phyloP scores from a whole-genome alignment of 148 eudicot genomes.

The Rhododendron griersonianum region DNA sequence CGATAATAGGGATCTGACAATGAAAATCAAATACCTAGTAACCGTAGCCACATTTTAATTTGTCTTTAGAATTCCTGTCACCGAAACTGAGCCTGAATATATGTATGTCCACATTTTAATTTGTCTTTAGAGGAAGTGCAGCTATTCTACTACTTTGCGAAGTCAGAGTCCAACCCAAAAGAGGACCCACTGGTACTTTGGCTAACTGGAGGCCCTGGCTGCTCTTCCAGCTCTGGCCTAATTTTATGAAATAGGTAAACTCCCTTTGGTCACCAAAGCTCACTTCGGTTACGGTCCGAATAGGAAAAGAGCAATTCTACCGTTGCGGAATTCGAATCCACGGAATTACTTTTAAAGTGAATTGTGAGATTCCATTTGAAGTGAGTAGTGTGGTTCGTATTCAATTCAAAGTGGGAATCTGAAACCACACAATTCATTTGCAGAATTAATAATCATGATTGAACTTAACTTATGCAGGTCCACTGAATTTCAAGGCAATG shows the following conservation, averaged over 20 bases:
- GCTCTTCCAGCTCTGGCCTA: constrained; percentile 24
- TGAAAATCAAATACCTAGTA: too few relatives aligned
- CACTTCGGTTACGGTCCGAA: not conserved
- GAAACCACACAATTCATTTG: too few relatives aligned
- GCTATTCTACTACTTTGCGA: constrained; percentile 48
- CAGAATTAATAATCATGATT: too few relatives aligned
- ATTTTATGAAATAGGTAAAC: not conserved
- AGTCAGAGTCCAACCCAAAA: constrained; percentile 39
- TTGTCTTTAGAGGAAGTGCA: constrained; percentile 49
- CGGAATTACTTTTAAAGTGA: too few relatives aligned
- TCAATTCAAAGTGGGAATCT: too few relatives aligned
- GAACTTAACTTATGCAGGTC: constrained; percentile 28
- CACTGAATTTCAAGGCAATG: constrained; percentile 29
- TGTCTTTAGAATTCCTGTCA: too few relatives aligned
- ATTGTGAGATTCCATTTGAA: too few relatives aligned
- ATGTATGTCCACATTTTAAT: not conserved
- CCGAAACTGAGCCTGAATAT: too few relatives aligned
- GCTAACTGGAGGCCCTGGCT: constrained; percentile 54
- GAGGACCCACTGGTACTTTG: constrained; percentile 41
- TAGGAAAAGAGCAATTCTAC: not conserved
- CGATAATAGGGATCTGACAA: too few relatives aligned
- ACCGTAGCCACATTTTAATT: too few relatives aligned
- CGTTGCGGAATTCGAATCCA: too few relatives aligned
- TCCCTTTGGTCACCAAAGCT: not conserved
- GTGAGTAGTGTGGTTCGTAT: too few relatives aligned